Evolutionary conservation across 2,329 filamentous ascomycete genomes (phyloP), one percentile per base, ranked within the genome.

Genomic region (Mycosphaerella sp.): DNA sequence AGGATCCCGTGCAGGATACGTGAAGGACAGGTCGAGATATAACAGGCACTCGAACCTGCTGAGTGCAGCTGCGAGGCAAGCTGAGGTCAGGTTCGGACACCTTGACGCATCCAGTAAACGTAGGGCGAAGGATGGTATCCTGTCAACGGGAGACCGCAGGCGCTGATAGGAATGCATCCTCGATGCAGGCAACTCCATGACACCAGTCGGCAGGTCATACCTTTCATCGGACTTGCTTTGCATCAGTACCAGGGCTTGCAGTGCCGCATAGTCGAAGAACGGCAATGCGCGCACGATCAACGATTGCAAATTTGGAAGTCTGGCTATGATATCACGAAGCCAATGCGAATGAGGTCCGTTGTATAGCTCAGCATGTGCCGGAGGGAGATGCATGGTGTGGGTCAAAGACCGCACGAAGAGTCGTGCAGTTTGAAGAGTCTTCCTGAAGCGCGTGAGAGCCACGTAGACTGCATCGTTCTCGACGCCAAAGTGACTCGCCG

Each of bases 381-480:
- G 80, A 3, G 80, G 80, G 21, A 84, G 71, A 62, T 81, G 79
- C 14, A 84, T 72, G 1, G 81, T 84, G 67, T 84, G 81, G 6
- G 80, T 83, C 45, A 82, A 69, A 47, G 75, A 74, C 49, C 81
- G 70, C 29, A 81, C 78, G 55, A 72, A 71, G 21, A 73, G 67
- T 44, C 81, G 72, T 4, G 79, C 78, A 65, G 76, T 77, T 49
- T 74, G 77, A 23, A 84, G 67, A 8, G 75, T 80, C 48, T 79
- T 74, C 64, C 78, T 78, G 68, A 84, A 84, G 34, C 77, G 74
- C 6, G 79, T 82, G 54, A 84, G 69, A 17, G 80, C 80, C 48
- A 81, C 80, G 62, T 83, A 83, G 31, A 83, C 79, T 7, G 76
- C 77, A 63, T 83, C 81, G 62, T 83, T 80, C 48, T 82, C 75